phyloP scores from a whole-genome alignment of 768 basidiomycete species.

The Inosperma sp. region DNA sequence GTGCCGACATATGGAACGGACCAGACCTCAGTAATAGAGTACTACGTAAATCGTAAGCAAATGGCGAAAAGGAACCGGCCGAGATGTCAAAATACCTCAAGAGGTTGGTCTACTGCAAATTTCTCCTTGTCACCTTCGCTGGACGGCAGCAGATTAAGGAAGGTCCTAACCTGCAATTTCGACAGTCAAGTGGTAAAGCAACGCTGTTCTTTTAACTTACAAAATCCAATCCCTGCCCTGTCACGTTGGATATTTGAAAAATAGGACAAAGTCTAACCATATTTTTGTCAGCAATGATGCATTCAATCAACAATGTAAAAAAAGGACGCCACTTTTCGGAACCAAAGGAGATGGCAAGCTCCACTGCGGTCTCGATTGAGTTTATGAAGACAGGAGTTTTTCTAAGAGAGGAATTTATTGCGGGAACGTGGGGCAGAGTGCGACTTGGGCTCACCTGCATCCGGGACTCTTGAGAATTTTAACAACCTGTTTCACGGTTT shows the following conservation, averaged over 20 bases:
- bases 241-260: constrained; percentile 91
- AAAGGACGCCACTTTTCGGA: constrained; percentile 54
- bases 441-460: constrained; percentile 56
- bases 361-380: constrained; percentile 74
- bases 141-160: constrained; percentile 86
- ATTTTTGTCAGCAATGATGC: constrained; percentile 4
- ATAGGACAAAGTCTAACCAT: constrained; percentile 82
- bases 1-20: constrained; percentile 84
- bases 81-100: constrained; percentile 50
- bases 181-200: not conserved
- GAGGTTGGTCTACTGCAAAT: constrained; percentile 71
- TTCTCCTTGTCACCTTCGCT: constrained; percentile 81
- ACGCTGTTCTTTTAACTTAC: constrained; percentile 39
- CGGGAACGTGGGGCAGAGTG: not conserved
- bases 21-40: constrained; percentile 83
- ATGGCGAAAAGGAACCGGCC: constrained; percentile 3
- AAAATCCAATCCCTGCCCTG: constrained; percentile 83
- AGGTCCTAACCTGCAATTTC: constrained; percentile 63
- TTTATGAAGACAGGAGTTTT: constrained; percentile 84
- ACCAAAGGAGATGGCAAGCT: constrained; percentile 69
- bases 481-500: constrained; percentile 86
- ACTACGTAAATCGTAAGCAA: constrained; percentile 38
- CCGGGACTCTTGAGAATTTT: constrained; percentile 93
- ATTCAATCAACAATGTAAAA: not conserved
- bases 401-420: constrained; percentile 31